phyloP scores from a whole-genome alignment of 129 eudicot genomes.

The Deinandra increscens region DNA sequence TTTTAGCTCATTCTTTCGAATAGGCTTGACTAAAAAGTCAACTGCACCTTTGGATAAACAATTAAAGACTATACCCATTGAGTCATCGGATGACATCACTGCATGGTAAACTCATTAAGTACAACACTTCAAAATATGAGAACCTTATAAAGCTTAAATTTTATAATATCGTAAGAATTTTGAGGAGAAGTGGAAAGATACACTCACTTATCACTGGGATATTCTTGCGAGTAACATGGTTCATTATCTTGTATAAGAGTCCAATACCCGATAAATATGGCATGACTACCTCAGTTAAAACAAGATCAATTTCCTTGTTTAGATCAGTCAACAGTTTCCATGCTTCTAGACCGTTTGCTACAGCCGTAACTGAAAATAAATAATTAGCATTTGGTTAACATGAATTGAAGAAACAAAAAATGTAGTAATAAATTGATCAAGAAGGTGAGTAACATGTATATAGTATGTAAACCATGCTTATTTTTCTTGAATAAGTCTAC shows the following conservation, averaged over 20 bases:
- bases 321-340: constrained; percentile 72
- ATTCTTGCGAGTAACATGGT: constrained; percentile 69
- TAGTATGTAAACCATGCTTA: background rate
- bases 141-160: background rate
- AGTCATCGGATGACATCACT: constrained; percentile 94
- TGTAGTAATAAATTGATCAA: background rate
- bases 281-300: constrained; percentile 77
- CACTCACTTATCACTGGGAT: constrained; percentile 86
- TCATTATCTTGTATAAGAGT: constrained; percentile 69
- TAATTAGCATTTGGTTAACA: constrained; percentile 11
- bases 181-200: constrained; percentile 10
- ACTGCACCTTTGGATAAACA: constrained; percentile 92
- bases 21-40: constrained; percentile 87
- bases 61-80: constrained; percentile 74
- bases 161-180: background rate
- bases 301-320: constrained; percentile 64
- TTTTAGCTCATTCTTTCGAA: constrained; percentile 83
- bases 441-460: constrained; percentile 5
- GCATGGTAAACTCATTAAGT: constrained; percentile 34
- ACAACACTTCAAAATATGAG: constrained; percentile 10
- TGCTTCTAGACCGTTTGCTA: constrained; percentile 82
- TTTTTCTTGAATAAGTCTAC: constrained; percentile 8
- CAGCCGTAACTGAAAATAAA: constrained; percentile 59
- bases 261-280: constrained; percentile 88
- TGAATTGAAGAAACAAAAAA: constrained; percentile 9